Percentiles rank a stretch among this genome's conserved stretches.
These are phyloP conservation scores for Plenodomus biglobosus DNA, from an alignment of 2,329 filamentous ascomycete species.

Conservation along the genomic window DNA sequence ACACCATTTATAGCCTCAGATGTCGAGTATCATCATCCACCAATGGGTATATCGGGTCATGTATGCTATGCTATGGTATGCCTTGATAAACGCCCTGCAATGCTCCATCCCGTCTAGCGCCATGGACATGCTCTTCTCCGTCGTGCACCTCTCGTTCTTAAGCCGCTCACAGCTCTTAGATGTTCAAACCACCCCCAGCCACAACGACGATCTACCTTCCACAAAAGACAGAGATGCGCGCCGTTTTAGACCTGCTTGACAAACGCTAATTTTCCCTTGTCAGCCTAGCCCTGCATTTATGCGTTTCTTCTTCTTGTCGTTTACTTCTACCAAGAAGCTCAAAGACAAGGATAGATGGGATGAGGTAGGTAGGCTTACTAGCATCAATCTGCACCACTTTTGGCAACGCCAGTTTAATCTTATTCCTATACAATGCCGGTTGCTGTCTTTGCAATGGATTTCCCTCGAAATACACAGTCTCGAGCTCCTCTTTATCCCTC, in stretches of 20 bases:
- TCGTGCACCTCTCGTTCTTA: no score
- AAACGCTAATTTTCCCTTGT: slow-evolving; percentile 7
- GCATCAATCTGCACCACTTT: slow-evolving; percentile 94
- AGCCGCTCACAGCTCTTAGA: no score
- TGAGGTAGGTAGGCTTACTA: slow-evolving; percentile 73
- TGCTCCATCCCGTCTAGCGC: no score
- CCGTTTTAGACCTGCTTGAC: slow-evolving; percentile 3
- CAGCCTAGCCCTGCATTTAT: not conserved
- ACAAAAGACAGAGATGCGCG: not conserved
- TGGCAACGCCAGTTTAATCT: slow-evolving; percentile 83
- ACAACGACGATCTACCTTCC: not conserved
- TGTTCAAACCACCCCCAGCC: no score
- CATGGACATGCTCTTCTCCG: no score
- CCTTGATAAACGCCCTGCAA: no score
- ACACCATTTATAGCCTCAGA: no score
- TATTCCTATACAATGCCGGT: slow-evolving; percentile 90
- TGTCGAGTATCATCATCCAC: no score
- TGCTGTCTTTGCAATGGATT: slow-evolving; percentile 81
- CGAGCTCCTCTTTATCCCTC: slow-evolving; percentile 73
- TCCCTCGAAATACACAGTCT: slow-evolving; percentile 95
- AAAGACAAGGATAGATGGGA: not conserved
- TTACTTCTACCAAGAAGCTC: no score
- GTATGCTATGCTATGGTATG: no score
- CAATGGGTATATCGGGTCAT: no score
- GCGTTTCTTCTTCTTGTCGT: no score